These are phyloP conservation scores for Stagonosporopsis chrysanthemi DNA, from an alignment of 2,329 filamentous ascomycete genomes.

Conservation along the genomic window DNA sequence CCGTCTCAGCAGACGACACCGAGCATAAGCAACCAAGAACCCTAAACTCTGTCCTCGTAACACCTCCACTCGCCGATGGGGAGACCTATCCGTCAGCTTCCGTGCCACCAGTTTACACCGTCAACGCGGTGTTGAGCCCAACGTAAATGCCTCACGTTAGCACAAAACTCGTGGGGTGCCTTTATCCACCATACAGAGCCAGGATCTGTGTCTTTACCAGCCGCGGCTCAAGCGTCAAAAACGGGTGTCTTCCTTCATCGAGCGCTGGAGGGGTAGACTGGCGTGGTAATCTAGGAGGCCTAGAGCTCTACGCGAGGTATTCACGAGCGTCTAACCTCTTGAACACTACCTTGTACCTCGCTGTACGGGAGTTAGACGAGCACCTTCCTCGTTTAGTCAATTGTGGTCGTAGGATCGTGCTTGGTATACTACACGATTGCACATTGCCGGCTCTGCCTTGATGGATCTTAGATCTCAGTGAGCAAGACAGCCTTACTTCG, in stretches of 20 bases:
- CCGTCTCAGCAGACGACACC: neutral
- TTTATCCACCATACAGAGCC: slow-evolving; percentile 20
- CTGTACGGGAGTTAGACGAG: slow-evolving; percentile 10
- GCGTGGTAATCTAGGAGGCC: slow-evolving; percentile 8
- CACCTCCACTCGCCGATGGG: slow-evolving; percentile 1
- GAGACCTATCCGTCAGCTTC: slow-evolving; percentile 4
- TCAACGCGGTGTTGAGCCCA: slow-evolving; percentile 10
- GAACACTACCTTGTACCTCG: slow-evolving; percentile 5
- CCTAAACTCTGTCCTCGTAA: slow-evolving; percentile 8
- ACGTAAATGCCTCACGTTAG: slow-evolving; percentile 22
- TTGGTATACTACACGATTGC: slow-evolving; percentile 13
- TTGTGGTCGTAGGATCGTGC: slow-evolving; percentile 6
- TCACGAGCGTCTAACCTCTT: slow-evolving; percentile 8
- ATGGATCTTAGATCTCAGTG: neutral
- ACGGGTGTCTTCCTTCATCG: slow-evolving; percentile 14
- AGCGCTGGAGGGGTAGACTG: slow-evolving; percentile 2
- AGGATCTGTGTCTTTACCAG: neutral
- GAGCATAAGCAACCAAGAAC: slow-evolving; percentile 12
- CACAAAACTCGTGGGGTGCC: slow-evolving; percentile 8
- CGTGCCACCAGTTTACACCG: slow-evolving; percentile 9
- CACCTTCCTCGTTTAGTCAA: slow-evolving; percentile 21
- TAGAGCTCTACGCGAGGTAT: slow-evolving; percentile 8
- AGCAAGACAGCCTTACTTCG: slow-evolving; percentile 1
- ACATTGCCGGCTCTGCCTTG: slow-evolving; percentile 6
- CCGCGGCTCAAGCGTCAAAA: slow-evolving; percentile 15